Conservation (phyloP, 768 basidiomycete species). For the Agaricus sinodeliciosus region DNA sequence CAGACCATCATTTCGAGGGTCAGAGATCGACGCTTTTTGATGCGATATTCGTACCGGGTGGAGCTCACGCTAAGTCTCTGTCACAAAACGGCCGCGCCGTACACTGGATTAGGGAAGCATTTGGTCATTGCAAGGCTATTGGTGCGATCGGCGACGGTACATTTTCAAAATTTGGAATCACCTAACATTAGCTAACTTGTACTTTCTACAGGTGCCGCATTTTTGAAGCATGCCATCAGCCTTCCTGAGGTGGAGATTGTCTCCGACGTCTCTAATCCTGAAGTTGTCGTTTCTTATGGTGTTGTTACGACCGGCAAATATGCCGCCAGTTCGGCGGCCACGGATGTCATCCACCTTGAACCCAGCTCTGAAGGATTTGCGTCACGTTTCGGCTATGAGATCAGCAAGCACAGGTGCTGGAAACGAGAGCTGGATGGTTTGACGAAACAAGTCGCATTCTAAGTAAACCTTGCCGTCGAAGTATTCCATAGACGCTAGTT, state of each 20-base stretch:
- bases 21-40: conserved; percentile 84
- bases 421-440: conserved; percentile 57
- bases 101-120: conserved; percentile 84
- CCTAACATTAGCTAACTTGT: neutral
- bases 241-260: conserved; percentile 41
- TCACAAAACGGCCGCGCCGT: conserved; percentile 58
- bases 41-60: conserved; percentile 72
- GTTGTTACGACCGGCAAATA: conserved; percentile 58
- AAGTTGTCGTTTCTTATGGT: conserved; percentile 51
- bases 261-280: conserved; percentile 24
- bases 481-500: neutral
- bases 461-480: conserved; percentile 4
- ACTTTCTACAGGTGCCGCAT: conserved; percentile 32
- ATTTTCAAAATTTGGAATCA: neutral
- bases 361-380: conserved; percentile 46
- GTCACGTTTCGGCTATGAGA: conserved; percentile 50
- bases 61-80: conserved; percentile 50
- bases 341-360: conserved; percentile 37
- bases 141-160: conserved; percentile 69
- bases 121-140: conserved; percentile 81
- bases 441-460: conserved; percentile 42
- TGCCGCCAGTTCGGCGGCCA: conserved; percentile 27
- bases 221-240: conserved; percentile 39
- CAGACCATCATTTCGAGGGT: conserved; percentile 71
- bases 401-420: conserved; percentile 64